These are phyloP conservation scores for Tetrastigma voinierianum DNA, from an alignment of 164 flowering plant genomes.

Conservation along the genomic window DNA sequence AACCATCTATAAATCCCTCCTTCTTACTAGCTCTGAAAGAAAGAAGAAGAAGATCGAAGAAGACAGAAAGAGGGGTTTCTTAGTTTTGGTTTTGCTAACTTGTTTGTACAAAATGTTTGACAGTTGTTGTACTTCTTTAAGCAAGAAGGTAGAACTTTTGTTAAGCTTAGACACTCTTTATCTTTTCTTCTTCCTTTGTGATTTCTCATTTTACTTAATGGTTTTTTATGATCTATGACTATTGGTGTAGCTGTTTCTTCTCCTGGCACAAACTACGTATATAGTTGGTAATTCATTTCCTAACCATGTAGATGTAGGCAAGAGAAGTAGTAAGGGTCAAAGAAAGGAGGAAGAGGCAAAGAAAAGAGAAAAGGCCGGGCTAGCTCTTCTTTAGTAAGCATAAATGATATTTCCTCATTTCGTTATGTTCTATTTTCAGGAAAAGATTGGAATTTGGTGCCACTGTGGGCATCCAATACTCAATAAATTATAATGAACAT, in stretches of 20 bases:
- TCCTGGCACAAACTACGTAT: not conserved
- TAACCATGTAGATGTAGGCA: not conserved
- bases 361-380: not conserved
- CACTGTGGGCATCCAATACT: not conserved
- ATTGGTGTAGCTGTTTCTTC: not conserved
- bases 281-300: not conserved
- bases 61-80: not conserved
- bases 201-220: constrained; percentile 1
- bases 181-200: not conserved
- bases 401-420: not conserved
- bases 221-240: not conserved
- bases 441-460: too few relatives aligned
- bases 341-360: not conserved
- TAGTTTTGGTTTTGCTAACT: constrained; percentile 7
- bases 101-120: constrained; percentile 10
- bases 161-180: too few relatives aligned
- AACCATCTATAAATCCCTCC: constrained; percentile 51
- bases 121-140: constrained; percentile 8
- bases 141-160: not conserved
- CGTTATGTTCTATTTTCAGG: too few relatives aligned
- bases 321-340: not conserved
- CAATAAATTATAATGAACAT: too few relatives aligned
- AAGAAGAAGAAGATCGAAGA: not conserved
- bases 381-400: not conserved
- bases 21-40: constrained; percentile 18